These are phyloP conservation scores for Penicillium paxilli DNA, from an alignment of 495 filamentous ascomycete genomes.

Conservation along the genomic window DNA sequence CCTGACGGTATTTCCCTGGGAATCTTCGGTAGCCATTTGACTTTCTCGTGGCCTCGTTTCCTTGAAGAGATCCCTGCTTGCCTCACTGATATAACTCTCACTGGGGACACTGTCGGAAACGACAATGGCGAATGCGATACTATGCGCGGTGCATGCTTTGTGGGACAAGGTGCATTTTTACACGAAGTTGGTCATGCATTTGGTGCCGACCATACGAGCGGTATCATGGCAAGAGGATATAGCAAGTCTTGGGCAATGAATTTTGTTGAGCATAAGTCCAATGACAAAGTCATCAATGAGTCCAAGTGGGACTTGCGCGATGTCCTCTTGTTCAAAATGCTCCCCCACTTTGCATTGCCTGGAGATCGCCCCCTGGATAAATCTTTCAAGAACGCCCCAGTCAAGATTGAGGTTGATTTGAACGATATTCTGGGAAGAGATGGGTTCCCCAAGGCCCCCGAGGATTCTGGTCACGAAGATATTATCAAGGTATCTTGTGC, in stretches of 20 bases:
- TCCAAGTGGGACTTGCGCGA: constrained; percentile 38
- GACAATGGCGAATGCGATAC: constrained; percentile 39
- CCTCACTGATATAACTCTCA: constrained; percentile 26
- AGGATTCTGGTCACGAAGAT: neutral
- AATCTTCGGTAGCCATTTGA: constrained; percentile 47
- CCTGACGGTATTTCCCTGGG: constrained; percentile 42
- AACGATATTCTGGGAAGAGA: neutral
- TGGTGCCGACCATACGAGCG: constrained; percentile 33
- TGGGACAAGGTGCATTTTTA: constrained; percentile 42
- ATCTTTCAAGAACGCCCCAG: neutral
- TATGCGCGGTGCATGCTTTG: constrained; percentile 39
- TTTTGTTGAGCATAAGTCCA: constrained; percentile 25
- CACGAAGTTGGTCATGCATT: constrained; percentile 44
- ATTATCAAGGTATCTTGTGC: constrained; percentile 9
- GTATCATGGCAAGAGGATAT: constrained; percentile 41
- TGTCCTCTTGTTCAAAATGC: constrained; percentile 28
- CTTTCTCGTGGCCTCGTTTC: constrained; percentile 49
- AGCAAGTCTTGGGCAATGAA: constrained; percentile 36
- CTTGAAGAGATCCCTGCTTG: constrained; percentile 42
- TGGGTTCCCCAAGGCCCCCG: too few relatives aligned
- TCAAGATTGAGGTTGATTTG: constrained; percentile 1
- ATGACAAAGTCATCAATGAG: constrained; percentile 17
- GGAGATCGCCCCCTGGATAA: constrained; percentile 18
- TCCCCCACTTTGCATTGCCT: constrained; percentile 37
- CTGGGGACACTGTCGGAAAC: constrained; percentile 36